A percentile compares a stretch with the other conserved stretches of the same genome.
Conservation (phyloP, 1,284 basidiomycete genomes). For the Marasmius sp. region DNA sequence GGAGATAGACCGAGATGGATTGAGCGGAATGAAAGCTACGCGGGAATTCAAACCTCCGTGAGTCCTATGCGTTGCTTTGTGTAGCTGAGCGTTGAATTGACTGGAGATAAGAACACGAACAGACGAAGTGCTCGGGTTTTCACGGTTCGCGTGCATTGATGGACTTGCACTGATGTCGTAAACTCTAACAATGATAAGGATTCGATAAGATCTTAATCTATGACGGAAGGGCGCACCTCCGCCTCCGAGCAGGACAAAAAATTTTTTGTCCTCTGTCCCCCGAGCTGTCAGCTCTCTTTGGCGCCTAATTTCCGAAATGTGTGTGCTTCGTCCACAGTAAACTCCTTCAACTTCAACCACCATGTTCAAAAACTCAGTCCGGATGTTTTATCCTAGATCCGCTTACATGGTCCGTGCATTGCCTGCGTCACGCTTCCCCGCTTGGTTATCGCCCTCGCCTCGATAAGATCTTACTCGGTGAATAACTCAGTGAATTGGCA, state of each 20-base stretch:
- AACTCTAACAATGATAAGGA: slow-evolving; percentile 25
- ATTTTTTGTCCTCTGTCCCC: slow-evolving; percentile 14
- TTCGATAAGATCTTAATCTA: slow-evolving; percentile 11
- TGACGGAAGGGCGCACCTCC: slow-evolving; percentile 26
- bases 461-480: slow-evolving; percentile 56
- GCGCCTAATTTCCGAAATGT: slow-evolving; percentile 2
- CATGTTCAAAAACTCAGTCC: not conserved
- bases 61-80: slow-evolving; percentile 24
- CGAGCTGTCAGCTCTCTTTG: not conserved
- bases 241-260: slow-evolving; percentile 34
- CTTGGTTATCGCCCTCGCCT: not conserved
- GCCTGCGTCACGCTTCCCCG: not conserved
- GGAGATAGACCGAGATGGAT: slow-evolving; percentile 60
- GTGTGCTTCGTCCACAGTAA: not conserved
- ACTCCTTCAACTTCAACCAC: not conserved
- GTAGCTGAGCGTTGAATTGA: slow-evolving; percentile 5
- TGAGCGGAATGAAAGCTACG: slow-evolving; percentile 35
- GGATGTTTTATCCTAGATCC: not conserved
- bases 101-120: slow-evolving; percentile 32
- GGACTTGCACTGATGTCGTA: slow-evolving; percentile 55
- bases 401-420: not conserved
- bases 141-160: slow-evolving; percentile 51
- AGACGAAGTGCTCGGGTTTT: slow-evolving; percentile 56
- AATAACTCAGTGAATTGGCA: slow-evolving; percentile 56
- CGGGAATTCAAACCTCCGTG: slow-evolving; percentile 46